A percentile compares a stretch with the other conserved stretches of the same genome.
These are phyloP conservation scores for Mortierella sp. DNA, from an alignment of 371 early-diverging fungal genomes.

Conservation along the genomic window DNA sequence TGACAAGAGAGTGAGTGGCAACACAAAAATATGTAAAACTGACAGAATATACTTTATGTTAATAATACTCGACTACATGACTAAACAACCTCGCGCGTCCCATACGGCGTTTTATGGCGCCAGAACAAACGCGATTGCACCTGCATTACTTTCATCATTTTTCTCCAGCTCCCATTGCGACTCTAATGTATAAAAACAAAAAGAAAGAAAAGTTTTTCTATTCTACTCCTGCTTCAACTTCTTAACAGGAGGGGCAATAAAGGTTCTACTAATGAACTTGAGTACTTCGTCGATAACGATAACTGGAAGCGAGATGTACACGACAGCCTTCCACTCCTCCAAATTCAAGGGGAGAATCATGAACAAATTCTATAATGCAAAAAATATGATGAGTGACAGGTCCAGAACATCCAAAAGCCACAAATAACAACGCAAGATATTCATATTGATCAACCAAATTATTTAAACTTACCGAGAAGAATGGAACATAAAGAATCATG, in stretches of 20 bases:
- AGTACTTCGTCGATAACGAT: conserved; percentile 93
- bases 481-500: conserved; percentile 88
- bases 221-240: conserved; percentile 53
- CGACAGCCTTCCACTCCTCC: conserved; percentile 93
- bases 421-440: background rate
- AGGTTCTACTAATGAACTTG: conserved; percentile 85
- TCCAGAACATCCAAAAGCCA: background rate
- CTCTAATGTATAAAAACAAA: background rate
- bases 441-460: background rate
- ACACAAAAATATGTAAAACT: no score
- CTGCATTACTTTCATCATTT: background rate
- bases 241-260: conserved; percentile 62
- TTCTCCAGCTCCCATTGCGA: background rate
- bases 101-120: background rate
- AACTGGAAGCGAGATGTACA: conserved; percentile 91
- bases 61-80: background rate
- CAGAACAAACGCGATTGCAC: background rate
- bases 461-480: conserved; percentile 76
- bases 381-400: background rate
- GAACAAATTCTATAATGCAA: conserved; percentile 75
- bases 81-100: background rate
- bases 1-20: no score
- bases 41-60: background rate
- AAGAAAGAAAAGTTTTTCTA: background rate
- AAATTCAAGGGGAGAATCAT: conserved; percentile 87